Evolutionary conservation across 2,329 filamentous ascomycete species (phyloP).

Genomic region (Alternaria incomplexa): DNA sequence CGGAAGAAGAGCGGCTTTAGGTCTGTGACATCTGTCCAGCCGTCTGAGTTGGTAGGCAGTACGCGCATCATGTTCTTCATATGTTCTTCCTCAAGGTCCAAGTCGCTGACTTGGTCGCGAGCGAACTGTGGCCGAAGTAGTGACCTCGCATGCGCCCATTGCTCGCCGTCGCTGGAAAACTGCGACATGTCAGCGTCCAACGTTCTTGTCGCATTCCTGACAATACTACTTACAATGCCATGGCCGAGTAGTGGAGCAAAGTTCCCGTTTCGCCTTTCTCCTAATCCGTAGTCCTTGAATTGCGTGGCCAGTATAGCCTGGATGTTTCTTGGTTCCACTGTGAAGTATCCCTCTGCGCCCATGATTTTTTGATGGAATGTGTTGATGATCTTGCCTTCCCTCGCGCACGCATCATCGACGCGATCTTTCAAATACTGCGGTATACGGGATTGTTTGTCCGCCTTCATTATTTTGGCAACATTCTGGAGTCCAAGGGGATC

Average conservation of each 20-base stretch:
- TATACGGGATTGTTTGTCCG: constrained; percentile 41
- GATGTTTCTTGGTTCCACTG: constrained; percentile 54
- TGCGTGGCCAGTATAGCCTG: constrained; percentile 53
- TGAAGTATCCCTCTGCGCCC: constrained; percentile 29
- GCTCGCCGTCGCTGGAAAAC: constrained; percentile 39
- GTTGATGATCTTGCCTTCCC: constrained; percentile 27
- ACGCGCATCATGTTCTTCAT: constrained; percentile 43
- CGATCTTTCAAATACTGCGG: constrained; percentile 39
- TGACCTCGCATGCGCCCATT: constrained; percentile 40
- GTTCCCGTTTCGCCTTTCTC: constrained; percentile 40
- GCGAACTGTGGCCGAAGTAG: constrained; percentile 48
- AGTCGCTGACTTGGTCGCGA: constrained; percentile 39
- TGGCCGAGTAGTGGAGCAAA: constrained; percentile 51
- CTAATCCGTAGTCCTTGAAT: constrained; percentile 55
- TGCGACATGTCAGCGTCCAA: constrained; percentile 7
- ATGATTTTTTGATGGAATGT: constrained; percentile 34
- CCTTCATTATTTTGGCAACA: constrained; percentile 48
- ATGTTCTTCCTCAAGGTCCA: constrained; percentile 41
- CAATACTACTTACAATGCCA: constrained; percentile 40
- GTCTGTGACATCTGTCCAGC: constrained; percentile 39
- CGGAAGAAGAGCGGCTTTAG: constrained; percentile 50
- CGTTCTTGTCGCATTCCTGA: neutral
- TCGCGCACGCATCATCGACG: constrained; percentile 22
- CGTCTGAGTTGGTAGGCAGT: constrained; percentile 22
- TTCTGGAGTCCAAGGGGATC: constrained; percentile 59